Evolutionary conservation across 192 early-diverging fungal species (phyloP), one percentile per base, ranked within the genome.

Genomic region (Podila clonocystis): DNA sequence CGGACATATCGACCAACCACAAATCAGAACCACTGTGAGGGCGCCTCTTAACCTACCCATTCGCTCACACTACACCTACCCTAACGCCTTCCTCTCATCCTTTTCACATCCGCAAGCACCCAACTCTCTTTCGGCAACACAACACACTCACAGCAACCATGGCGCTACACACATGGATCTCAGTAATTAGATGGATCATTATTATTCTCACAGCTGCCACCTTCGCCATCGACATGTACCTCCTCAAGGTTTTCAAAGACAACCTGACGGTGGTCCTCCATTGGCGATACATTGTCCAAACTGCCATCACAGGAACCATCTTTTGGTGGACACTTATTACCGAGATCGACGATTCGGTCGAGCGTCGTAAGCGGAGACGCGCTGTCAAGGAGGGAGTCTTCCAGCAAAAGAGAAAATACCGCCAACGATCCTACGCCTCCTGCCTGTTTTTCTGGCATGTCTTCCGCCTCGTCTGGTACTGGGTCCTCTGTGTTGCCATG

Each of bases 171-270:
- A 28, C 29, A 57, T 72, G 62, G 33, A 61, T 34, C 49, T 63
- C 75, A 1, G 29, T 65, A 20, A 22, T 68, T 2, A 64, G 75
- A 12, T 57, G 62, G 58, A 24, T 65, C 11, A 9, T 66, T 8
- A 19, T 67, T 6, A 20, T 78, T 24, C 0, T 58, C 26, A 45
- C 45, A 8, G 52, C 34, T 5, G 70, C 45, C 9, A 24, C 50
- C 22, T 68, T 79, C 19, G 52, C 65, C 13, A 26, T 72, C 30
- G 55, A 72, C 65, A 63, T 68, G 31, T 79, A 68, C 31, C 62
- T 79, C 3, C 34, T 79, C 48, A 57, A 63, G 12, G 8, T 79
- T 38, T 68, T 63, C 30, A n/a, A 19, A 29, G n/a, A 62, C 34
- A 26, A 71, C n/a, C 33, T 30, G 3, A 22, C 65, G 38, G 59